Conservation (phyloP, 148 eudicot species). For the Amaranthus hypochondriacus region DNA sequence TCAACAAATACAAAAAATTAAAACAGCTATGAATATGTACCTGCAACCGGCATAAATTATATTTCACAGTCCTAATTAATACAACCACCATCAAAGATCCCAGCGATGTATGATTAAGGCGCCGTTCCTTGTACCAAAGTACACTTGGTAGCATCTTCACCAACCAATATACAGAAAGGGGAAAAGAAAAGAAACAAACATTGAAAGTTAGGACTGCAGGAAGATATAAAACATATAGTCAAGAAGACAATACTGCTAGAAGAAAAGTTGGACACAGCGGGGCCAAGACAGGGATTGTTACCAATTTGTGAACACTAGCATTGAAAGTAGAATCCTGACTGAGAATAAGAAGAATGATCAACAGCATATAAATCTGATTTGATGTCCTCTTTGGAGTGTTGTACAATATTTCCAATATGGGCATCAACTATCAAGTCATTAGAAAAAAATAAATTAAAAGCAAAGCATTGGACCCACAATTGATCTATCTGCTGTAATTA, state of each 20-base stretch:
- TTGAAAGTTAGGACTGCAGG: neutral
- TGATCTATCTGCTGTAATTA: neutral
- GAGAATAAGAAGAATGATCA: conserved; percentile 84
- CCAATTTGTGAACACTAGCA: conserved; percentile 92
- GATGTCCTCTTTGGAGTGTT: conserved; percentile 74
- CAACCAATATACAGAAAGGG: conserved; percentile 1
- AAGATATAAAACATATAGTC: neutral
- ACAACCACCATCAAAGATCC: conserved; percentile 90
- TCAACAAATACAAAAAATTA: neutral
- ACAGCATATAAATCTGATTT: conserved; percentile 92
- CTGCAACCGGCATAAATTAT: conserved; percentile 82
- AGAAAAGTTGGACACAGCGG: neutral
- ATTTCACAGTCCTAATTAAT: conserved; percentile 85
- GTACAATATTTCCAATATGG: conserved; percentile 81
- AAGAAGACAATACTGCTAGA: neutral
- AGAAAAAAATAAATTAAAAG: neutral
- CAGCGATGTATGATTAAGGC: conserved; percentile 74
- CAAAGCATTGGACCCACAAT: neutral
- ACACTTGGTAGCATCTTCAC: conserved; percentile 74
- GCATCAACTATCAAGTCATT: conserved; percentile 63
- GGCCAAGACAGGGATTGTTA: conserved; percentile 25
- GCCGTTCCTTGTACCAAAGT: conserved; percentile 91
- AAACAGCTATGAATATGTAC: conserved; percentile 32
- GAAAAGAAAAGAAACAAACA: neutral
- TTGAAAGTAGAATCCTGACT: conserved; percentile 96